phyloP scores from a whole-genome alignment of 1,284 basidiomycete genomes.

The Wallemia ichthyophaga region DNA sequence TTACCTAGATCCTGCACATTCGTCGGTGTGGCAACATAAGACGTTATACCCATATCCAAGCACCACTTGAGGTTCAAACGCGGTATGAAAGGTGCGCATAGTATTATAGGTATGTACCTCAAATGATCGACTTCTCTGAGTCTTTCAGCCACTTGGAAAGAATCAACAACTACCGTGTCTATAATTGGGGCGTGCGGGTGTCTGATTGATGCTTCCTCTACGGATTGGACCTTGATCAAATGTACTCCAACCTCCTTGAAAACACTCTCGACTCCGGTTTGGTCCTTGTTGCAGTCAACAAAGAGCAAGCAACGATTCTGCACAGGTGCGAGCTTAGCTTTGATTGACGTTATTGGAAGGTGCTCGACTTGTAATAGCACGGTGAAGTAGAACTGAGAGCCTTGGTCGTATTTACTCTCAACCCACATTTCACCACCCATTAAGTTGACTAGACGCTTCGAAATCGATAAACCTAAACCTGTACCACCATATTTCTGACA shows the following conservation, averaged over 20 bases:
- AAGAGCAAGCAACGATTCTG: constrained; percentile 53
- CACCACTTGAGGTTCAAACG: constrained; percentile 60
- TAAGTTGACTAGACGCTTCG: constrained; percentile 75
- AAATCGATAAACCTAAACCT: constrained; percentile 80
- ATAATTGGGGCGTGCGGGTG: constrained; percentile 55
- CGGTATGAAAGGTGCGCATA: constrained; percentile 52
- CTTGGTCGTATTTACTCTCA: constrained; percentile 56
- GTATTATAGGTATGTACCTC: constrained; percentile 82
- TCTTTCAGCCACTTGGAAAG: constrained; percentile 46
- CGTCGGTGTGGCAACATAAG: constrained; percentile 71
- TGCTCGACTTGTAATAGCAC: constrained; percentile 29
- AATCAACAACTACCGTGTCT: constrained; percentile 87
- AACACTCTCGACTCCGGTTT: constrained; percentile 41
- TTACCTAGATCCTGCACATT: constrained; percentile 65
- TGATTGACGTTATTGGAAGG: constrained; percentile 28
- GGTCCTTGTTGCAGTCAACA: constrained; percentile 56
- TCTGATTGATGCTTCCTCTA: constrained; percentile 37
- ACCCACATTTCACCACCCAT: constrained; percentile 99
- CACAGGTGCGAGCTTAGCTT: constrained; percentile 46
- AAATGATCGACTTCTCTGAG: constrained; percentile 78
- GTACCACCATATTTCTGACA: constrained; percentile 81
- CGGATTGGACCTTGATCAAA: constrained; percentile 43
- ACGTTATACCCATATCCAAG: constrained; percentile 62
- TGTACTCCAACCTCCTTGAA: constrained; percentile 57
- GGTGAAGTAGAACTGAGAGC: constrained; percentile 91